phyloP scores from a whole-genome alignment of 1,284 basidiomycete species.

The Coniferiporia sulphurascens region DNA sequence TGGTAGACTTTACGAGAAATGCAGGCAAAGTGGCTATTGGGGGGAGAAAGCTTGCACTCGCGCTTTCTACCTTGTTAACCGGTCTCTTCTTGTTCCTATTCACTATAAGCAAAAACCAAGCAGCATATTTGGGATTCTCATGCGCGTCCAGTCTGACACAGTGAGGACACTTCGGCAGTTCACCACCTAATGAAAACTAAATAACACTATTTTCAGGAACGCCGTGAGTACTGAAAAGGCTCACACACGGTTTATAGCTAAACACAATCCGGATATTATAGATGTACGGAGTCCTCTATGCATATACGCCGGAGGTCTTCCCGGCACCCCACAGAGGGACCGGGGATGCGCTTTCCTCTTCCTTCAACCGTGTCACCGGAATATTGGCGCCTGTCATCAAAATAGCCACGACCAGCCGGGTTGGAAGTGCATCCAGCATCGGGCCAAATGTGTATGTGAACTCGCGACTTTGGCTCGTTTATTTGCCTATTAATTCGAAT shows the following conservation, averaged over 20 bases:
- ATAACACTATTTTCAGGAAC: slow-evolving; percentile 24
- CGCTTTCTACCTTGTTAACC: slow-evolving; percentile 44
- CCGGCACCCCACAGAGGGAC: slow-evolving; percentile 61
- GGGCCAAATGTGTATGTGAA: slow-evolving; percentile 33
- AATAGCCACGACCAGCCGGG: slow-evolving; percentile 34
- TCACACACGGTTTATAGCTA: no score
- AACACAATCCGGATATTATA: slow-evolving; percentile 15
- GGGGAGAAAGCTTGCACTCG: slow-evolving; percentile 49
- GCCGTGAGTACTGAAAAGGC: slow-evolving; percentile 24
- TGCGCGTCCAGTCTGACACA: slow-evolving; percentile 48
- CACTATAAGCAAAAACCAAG: slow-evolving; percentile 47
- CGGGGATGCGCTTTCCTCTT: slow-evolving; percentile 53
- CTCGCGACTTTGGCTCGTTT: slow-evolving; percentile 10
- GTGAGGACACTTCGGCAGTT: slow-evolving; percentile 26
- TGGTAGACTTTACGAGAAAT: slow-evolving; percentile 46
- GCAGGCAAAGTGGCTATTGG: slow-evolving; percentile 33
- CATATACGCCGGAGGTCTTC: slow-evolving; percentile 62
- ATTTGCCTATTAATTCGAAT: background rate
- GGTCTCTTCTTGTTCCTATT: slow-evolving; percentile 59
- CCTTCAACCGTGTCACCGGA: slow-evolving; percentile 51
- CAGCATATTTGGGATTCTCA: slow-evolving; percentile 47
- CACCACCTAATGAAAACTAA: no score
- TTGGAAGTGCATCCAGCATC: slow-evolving; percentile 6
- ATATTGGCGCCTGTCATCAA: slow-evolving; percentile 53
- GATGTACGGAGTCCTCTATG: slow-evolving; percentile 61